Conservation (phyloP, 805 yeast species). For the Clavispora vitiphila region DNA sequence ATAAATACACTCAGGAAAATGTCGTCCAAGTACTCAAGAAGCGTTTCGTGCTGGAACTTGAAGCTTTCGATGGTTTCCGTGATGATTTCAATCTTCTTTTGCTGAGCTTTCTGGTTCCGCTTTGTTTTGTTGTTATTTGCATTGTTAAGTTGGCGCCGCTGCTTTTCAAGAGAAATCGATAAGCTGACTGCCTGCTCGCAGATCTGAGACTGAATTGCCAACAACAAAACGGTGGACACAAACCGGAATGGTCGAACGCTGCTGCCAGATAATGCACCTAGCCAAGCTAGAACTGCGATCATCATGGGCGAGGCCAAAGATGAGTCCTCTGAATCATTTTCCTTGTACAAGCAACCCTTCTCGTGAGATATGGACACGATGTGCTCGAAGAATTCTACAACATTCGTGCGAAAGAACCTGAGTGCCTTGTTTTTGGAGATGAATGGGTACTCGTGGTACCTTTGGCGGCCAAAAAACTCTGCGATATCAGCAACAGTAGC, state of each 20-base stretch:
- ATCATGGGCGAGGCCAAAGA: constrained; percentile 39
- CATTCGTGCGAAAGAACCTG: constrained; percentile 45
- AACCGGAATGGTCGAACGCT: constrained; percentile 67
- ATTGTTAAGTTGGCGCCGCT: constrained; percentile 38
- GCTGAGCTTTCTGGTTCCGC: constrained; percentile 24
- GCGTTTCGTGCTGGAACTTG: constrained; percentile 44
- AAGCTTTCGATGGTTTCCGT: constrained; percentile 33
- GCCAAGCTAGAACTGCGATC: constrained; percentile 66
- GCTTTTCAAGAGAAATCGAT: constrained; percentile 34
- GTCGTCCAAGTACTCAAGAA: constrained; percentile 58
- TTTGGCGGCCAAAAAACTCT: constrained; percentile 54
- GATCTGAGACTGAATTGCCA: constrained; percentile 56
- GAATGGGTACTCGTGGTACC: constrained; percentile 66
- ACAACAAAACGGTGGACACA: constrained; percentile 55
- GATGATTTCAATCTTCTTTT: constrained; percentile 44
- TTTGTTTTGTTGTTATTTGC: constrained; percentile 23
- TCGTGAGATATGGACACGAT: constrained; percentile 54
- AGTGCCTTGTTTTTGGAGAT: constrained; percentile 44
- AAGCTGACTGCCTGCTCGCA: constrained; percentile 44
- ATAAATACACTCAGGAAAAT: constrained; percentile 62
- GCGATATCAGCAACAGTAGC: constrained; percentile 74
- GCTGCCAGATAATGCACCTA: constrained; percentile 65
- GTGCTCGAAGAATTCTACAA: constrained; percentile 50
- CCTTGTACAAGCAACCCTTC: constrained; percentile 51
- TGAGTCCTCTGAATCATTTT: constrained; percentile 8